These are phyloP conservation scores for Forsythia suspensa DNA, from an alignment of 257 asterid genomes.

Conservation along the genomic window DNA sequence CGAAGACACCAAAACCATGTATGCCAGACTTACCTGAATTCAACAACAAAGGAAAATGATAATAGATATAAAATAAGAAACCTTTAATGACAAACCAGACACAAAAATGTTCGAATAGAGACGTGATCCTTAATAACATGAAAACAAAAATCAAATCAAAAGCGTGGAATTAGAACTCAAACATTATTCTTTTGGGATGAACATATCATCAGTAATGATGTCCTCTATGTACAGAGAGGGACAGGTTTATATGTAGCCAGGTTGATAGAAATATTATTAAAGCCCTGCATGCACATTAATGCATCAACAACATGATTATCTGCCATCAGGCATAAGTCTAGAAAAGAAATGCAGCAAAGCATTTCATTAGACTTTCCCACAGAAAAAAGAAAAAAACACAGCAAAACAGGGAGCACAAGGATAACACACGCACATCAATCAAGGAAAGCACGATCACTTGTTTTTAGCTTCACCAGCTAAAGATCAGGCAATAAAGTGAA, in stretches of 20 bases:
- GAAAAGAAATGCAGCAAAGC: neutral
- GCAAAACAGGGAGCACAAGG: neutral
- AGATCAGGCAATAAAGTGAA: neutral
- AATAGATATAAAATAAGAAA: conserved; percentile 12
- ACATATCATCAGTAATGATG: neutral
- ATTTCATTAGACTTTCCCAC: neutral
- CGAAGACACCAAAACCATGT: conserved; percentile 94
- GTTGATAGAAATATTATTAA: neutral
- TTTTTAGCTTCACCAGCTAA: conserved; percentile 1
- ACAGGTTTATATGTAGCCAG: neutral
- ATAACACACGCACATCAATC: neutral
- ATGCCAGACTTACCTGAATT: conserved; percentile 86
- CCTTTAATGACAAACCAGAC: conserved; percentile 2
- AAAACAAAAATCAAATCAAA: conserved; percentile 4
- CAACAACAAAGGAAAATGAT: conserved; percentile 24
- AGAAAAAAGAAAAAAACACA: neutral
- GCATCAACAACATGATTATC: conserved; percentile 8
- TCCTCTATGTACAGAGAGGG: neutral
- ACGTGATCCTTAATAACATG: neutral
- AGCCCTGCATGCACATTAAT: neutral
- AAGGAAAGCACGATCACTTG: too few species aligned
- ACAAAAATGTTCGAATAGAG: neutral
- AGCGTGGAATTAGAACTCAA: neutral
- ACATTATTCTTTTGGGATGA: neutral
- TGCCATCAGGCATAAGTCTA: neutral